These are phyloP conservation scores for Papiliotrema flavescens DNA, from an alignment of 1,284 basidiomycete genomes.

Conservation along the genomic window DNA sequence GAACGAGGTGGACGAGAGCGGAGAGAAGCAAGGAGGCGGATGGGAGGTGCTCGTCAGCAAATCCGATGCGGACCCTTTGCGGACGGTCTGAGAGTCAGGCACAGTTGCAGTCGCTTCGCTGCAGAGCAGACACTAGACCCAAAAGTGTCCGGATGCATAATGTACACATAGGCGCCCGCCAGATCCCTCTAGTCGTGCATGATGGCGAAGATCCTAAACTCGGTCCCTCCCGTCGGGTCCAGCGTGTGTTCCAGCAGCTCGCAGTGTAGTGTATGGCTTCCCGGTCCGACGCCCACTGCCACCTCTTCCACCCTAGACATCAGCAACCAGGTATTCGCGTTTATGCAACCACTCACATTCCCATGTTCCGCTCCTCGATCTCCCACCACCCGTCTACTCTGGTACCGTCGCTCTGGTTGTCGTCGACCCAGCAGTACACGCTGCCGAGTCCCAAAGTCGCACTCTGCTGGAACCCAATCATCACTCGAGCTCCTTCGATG, in stretches of 20 bases:
- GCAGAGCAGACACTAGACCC: too few species aligned
- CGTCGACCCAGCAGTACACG: constrained; percentile 44
- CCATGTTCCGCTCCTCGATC: constrained; percentile 32
- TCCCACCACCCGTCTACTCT: constrained; percentile 40
- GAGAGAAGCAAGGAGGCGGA: constrained; percentile 7
- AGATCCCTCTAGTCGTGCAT: constrained; percentile 15
- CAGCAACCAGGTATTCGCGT: constrained; percentile 12
- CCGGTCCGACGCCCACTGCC: constrained; percentile 26
- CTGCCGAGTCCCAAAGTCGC: constrained; percentile 39
- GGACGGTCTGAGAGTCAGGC: constrained; percentile 18
- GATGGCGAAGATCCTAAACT: constrained; percentile 42
- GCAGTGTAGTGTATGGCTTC: constrained; percentile 35
- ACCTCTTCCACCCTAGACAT: constrained; percentile 19
- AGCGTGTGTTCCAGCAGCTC: constrained; percentile 32
- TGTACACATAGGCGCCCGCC: too few species aligned
- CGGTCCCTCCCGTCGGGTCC: constrained; percentile 37
- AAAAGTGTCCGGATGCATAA: too few species aligned
- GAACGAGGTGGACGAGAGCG: constrained; percentile 24
- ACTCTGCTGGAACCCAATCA: constrained; percentile 28
- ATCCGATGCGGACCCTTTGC: constrained; percentile 41
- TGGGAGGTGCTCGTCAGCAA: constrained; percentile 45
- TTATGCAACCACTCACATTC: not conserved
- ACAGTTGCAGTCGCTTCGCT: too few species aligned
- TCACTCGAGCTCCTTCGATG: constrained; percentile 1
- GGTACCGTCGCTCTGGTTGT: constrained; percentile 21